These are phyloP conservation scores for Zymoseptoria ardabiliae DNA, from an alignment of 2,329 filamentous ascomycete genomes.

Conservation along the genomic window DNA sequence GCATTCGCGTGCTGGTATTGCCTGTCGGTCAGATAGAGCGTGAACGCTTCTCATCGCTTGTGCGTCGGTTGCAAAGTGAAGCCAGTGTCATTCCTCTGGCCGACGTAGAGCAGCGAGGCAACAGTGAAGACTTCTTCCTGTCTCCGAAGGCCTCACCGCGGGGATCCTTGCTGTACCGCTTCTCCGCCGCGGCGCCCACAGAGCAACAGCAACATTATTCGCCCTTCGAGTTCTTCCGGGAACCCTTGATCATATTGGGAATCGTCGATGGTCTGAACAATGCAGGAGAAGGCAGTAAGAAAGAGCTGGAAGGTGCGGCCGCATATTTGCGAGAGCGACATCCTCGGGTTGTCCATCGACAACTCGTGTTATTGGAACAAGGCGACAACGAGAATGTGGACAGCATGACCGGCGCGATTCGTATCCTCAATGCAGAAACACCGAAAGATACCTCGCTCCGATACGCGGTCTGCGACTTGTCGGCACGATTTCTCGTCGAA, in stretches of 20 bases:
- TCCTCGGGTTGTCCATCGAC: conserved; percentile 27
- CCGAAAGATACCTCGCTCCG: conserved; percentile 30
- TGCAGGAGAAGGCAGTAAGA: conserved; percentile 43
- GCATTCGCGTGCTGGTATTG: conserved; percentile 78
- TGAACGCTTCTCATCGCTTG: conserved; percentile 70
- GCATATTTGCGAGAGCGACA: conserved; percentile 27
- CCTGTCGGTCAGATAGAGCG: conserved; percentile 81
- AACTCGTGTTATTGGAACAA: conserved; percentile 22
- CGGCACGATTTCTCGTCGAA: conserved; percentile 39
- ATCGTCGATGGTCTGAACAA: conserved; percentile 68
- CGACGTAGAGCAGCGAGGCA: conserved; percentile 14
- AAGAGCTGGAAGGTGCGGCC: conserved; percentile 25
- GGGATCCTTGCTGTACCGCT: conserved; percentile 80
- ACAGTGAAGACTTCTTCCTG: conserved; percentile 35
- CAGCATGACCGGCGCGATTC: conserved; percentile 8
- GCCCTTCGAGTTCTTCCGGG: conserved; percentile 85
- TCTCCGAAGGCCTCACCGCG: conserved; percentile 81
- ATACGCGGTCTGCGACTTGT: conserved; percentile 40
- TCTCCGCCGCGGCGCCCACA: conserved; percentile 73
- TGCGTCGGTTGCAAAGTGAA: conserved; percentile 69
- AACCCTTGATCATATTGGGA: conserved; percentile 75
- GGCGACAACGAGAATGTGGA: conserved; percentile 4
- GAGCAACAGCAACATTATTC: conserved; percentile 70
- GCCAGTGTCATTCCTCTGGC: conserved; percentile 56
- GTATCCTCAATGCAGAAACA: conserved; percentile 10